Evolutionary conservation across 768 basidiomycete genomes (phyloP).

Genomic region (Clitopilus passeckerianus): DNA sequence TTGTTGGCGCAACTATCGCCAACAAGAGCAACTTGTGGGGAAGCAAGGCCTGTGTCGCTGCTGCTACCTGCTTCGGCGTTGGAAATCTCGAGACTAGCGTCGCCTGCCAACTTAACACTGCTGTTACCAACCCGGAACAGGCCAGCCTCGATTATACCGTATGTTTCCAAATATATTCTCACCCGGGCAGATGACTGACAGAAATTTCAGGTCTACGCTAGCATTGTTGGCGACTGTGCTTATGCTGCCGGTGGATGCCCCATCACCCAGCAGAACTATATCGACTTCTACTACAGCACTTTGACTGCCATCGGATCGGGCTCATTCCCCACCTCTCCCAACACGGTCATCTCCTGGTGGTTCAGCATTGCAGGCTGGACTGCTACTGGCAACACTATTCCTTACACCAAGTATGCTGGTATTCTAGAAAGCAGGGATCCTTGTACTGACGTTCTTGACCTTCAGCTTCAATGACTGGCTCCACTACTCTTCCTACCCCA

Average conservation of each 20-base stretch:
- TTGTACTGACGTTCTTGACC: background rate
- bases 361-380: background rate
- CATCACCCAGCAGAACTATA: slow-evolving; percentile 13
- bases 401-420: background rate
- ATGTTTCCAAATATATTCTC: background rate
- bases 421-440: no score
- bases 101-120: background rate
- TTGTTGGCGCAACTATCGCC: background rate
- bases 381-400: background rate
- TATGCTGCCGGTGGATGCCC: slow-evolving; percentile 10
- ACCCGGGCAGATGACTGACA: background rate
- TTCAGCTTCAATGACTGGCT: slow-evolving; percentile 3
- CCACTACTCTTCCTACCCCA: background rate
- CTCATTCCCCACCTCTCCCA: background rate
- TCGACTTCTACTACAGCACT: slow-evolving; percentile 12
- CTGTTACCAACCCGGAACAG: background rate
- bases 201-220: slow-evolving; percentile 10
- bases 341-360: background rate
- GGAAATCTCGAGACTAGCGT: slow-evolving; percentile 5
- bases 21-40: slow-evolving; percentile 3
- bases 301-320: slow-evolving; percentile 2
- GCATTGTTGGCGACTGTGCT: slow-evolving; percentile 14
- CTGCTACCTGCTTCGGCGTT: slow-evolving; percentile 9
- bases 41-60: slow-evolving; percentile 6
- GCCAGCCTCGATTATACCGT: slow-evolving; percentile 6